A percentile compares a stretch with the other conserved stretches of the same genome.
Conservation (phyloP, 306 rosid species). For the Neltuma alba region DNA sequence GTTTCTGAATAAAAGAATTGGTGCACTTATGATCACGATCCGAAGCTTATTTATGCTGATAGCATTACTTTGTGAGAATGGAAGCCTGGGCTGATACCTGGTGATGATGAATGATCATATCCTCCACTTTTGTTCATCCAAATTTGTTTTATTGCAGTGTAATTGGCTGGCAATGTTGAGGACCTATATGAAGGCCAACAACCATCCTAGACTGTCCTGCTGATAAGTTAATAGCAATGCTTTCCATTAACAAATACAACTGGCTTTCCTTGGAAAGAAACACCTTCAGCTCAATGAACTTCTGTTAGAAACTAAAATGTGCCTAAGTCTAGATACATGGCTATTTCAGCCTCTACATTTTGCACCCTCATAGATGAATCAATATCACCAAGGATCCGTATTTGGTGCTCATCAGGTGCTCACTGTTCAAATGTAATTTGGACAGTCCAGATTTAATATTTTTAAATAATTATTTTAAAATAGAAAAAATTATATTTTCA, state of each 20-base stretch:
- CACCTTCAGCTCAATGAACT: constrained; percentile 24
- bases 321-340: not conserved
- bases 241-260: constrained; percentile 6
- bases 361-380: not conserved
- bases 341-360: not conserved
- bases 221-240: not conserved
- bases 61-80: not conserved
- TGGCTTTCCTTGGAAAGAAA: not conserved
- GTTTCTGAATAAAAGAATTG: constrained; percentile 7
- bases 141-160: constrained; percentile 8
- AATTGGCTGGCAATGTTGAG: constrained; percentile 29
- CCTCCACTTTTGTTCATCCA: constrained; percentile 1
- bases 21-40: not conserved
- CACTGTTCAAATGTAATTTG: no score
- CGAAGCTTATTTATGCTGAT: not conserved
- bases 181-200: constrained; percentile 4
- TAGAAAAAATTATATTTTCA: no score
- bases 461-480: no score
- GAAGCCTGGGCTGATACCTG: not conserved
- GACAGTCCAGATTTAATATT: no score
- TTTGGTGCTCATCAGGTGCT: no score
- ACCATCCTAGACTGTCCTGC: not conserved
- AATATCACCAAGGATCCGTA: not conserved
- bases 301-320: not conserved
- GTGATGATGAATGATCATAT: constrained; percentile 11